Base-by-base conservation (phyloP, 1,284 basidiomycete species). In the Cryptococcus sp. region DNA sequence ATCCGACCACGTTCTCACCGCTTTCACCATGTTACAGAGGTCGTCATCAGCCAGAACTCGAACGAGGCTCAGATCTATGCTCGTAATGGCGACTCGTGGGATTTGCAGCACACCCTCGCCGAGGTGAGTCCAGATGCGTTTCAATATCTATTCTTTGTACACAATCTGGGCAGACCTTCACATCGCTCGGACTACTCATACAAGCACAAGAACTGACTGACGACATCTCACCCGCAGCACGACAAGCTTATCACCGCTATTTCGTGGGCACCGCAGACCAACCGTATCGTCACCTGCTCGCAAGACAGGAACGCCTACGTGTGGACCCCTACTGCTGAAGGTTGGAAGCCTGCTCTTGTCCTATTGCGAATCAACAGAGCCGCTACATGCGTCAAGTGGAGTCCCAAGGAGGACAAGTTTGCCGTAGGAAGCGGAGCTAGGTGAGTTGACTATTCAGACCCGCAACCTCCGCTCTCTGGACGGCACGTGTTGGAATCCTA, bases 291-390 rank as follows among this genome's bases (percentile, higher is more conserved):
- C 37, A 98, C 95, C 13, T 93, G 93, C 68, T 94, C 95, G 25
- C 95, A 99, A 78, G 96, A 99, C 76, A 84, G 96, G 50, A 99
- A 99, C 76, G 96, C 96, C 15, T 99, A 99, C 75, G 96, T 99
- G 29, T 99, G 96, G 96, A 87, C 90, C 55, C 87, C 89, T 67
- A 86, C 85, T 16, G 81, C 84, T 22, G 87, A 91, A 67, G 83
- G 87, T 5, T 99, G 96, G 96, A 95, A 95, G 79, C 96, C 96
- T 2, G 97, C 94, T 0, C 83, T 99, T n/a, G 96, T 99, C 15
- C 79, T 99, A 48, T 83, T 99, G 53, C 85, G 95, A 55, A 87
- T 99, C 81, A 99, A 98, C 78, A 83, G 96, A 44, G 93, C 95
- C 1, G 96, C 96, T 1, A 99, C 96, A 0, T 87, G 86, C 70